These are phyloP conservation scores for Cryphonectria japonica DNA, from an alignment of 2,329 filamentous ascomycete genomes.

Conservation along the genomic window DNA sequence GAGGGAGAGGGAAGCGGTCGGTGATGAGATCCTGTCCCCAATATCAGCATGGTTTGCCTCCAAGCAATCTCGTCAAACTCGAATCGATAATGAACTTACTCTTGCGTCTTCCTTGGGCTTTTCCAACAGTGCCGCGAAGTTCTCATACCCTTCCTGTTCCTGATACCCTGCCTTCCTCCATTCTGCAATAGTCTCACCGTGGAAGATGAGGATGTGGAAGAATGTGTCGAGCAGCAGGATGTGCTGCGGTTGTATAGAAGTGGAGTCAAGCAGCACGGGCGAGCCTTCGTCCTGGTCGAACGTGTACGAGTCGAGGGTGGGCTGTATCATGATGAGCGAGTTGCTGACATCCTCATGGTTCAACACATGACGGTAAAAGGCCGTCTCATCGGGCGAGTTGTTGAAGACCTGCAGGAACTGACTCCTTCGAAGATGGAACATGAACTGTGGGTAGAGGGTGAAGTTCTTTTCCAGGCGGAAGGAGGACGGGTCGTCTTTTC, in stretches of 20 bases:
- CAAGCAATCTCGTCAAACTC: not conserved
- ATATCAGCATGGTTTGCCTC: conserved; percentile 28
- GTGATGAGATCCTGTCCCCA: conserved; percentile 81
- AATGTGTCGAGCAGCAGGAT: conserved; percentile 96
- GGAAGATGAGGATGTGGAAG: conserved; percentile 99
- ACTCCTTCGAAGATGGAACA: conserved; percentile 97
- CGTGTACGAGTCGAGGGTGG: conserved; percentile 94
- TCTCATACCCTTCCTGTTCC: conserved; percentile 97
- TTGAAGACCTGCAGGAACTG: conserved; percentile 99
- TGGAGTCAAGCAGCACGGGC: conserved; percentile 93
- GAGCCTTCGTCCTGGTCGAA: conserved; percentile 93
- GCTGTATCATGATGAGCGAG: conserved; percentile 98
- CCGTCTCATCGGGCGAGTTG: conserved; percentile 97
- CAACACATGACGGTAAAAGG: conserved; percentile 96
- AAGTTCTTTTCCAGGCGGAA: conserved; percentile 99
- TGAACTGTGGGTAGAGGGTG: conserved; percentile 97
- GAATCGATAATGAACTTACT: conserved; percentile 55
- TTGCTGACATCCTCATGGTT: conserved; percentile 98
- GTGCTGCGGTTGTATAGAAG: conserved; percentile 92
- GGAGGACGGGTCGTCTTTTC: conserved; percentile 96
- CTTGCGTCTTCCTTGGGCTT: conserved; percentile 96
- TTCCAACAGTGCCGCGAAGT: conserved; percentile 85
- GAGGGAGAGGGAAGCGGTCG: conserved; percentile 95
- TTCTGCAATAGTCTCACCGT: conserved; percentile 95
- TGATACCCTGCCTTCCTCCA: conserved; percentile 99